phyloP scores from a whole-genome alignment of 352 stramenopile species.

The Nannochloropsis limnetica region DNA sequence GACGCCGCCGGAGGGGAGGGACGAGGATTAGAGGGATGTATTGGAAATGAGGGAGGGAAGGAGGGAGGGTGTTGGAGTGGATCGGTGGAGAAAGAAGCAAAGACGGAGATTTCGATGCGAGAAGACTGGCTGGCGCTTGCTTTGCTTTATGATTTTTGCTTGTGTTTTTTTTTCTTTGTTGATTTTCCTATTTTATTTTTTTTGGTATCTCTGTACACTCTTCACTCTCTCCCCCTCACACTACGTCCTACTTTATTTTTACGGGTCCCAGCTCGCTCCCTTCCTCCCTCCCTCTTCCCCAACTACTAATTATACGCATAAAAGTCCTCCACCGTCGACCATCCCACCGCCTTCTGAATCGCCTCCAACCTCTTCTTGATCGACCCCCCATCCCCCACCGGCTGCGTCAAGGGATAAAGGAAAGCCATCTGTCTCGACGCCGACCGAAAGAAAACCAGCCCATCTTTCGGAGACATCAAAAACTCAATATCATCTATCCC shows the following conservation, averaged over 20 bases:
- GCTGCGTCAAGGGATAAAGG: not conserved
- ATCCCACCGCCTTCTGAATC: conserved; percentile 19
- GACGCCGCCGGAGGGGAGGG: conserved; percentile 21
- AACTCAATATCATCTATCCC: not conserved
- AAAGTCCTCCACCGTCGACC: conserved; percentile 21
- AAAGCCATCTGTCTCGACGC: conserved; percentile 12
- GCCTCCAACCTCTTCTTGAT: conserved; percentile 21
- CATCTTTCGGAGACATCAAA: conserved; percentile 1
- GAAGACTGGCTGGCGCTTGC: not conserved
- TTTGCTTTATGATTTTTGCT: no score
- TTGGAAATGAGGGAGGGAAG: not conserved
- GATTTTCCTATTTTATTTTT: no score
- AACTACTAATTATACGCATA: not conserved
- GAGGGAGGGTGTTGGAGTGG: not conserved
- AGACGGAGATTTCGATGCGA: not conserved
- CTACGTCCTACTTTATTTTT: no score
- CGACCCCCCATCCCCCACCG: not conserved
- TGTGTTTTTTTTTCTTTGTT: no score
- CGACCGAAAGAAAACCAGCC: not conserved
- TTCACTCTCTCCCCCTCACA: not conserved
- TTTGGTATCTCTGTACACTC: no score
- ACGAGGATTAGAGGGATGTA: not conserved
- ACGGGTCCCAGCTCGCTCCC: no score
- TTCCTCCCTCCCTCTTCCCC: not conserved
- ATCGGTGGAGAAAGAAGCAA: not conserved